These are phyloP conservation scores for Blastobotrys americana DNA, from an alignment of 805 yeast species.

Conservation along the genomic window DNA sequence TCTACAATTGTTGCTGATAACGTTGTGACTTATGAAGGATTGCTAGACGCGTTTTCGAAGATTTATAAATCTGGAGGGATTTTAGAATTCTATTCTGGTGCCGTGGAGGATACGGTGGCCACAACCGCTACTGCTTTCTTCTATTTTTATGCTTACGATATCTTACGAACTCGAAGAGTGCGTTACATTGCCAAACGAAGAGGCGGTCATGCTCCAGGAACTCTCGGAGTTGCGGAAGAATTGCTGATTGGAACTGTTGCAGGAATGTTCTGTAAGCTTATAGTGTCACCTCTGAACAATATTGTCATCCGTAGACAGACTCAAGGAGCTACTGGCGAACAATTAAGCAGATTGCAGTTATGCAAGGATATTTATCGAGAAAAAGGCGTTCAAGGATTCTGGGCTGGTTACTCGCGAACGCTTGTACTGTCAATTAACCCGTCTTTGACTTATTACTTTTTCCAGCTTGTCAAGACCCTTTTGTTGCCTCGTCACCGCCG, in stretches of 20 bases:
- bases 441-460: conserved; percentile 30
- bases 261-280: conserved; percentile 29
- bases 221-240: conserved; percentile 26
- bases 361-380: conserved; percentile 22
- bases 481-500: conserved; percentile 20
- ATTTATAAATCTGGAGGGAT: conserved; percentile 70
- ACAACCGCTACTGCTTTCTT: conserved; percentile 28
- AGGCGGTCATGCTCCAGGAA: conserved; percentile 24
- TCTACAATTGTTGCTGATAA: not conserved
- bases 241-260: conserved; percentile 27
- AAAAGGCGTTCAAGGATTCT: conserved; percentile 29
- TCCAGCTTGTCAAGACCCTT: conserved; percentile 22
- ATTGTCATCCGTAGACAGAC: conserved; percentile 27
- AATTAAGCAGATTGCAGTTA: conserved; percentile 8
- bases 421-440: conserved; percentile 28
- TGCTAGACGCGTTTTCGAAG: conserved; percentile 63
- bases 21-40: conserved; percentile 46
- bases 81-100: conserved; percentile 68
- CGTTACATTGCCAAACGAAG: conserved; percentile 10
- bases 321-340: conserved; percentile 11
- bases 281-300: conserved; percentile 28
- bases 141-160: conserved; percentile 30
- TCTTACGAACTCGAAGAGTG: conserved; percentile 22
- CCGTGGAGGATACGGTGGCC: conserved; percentile 41
- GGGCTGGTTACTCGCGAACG: conserved; percentile 30